Evolutionary conservation across 306 rosid species (phyloP).

Genomic region (Rosa persica): DNA sequence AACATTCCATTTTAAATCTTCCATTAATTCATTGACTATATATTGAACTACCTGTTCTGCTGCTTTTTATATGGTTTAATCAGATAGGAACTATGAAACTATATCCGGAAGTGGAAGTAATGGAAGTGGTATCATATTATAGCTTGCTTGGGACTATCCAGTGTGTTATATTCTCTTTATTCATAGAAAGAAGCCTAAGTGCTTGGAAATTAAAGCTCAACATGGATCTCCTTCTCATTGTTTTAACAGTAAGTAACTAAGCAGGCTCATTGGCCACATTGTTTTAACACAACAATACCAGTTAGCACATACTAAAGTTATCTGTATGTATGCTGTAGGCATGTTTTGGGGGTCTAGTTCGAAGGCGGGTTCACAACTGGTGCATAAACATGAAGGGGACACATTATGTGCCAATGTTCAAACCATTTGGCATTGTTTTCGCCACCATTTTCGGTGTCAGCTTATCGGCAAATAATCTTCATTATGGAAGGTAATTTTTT

Average conservation of each 20-base stretch:
- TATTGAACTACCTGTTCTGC: background rate
- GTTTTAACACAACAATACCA: background rate
- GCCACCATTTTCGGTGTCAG: constrained; percentile 43
- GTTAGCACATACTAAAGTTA: background rate
- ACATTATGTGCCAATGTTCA: constrained; percentile 42
- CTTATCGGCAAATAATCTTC: constrained; percentile 41
- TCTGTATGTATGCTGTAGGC: constrained; percentile 24
- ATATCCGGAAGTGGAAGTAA: constrained; percentile 44
- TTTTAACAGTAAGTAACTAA: constrained; percentile 34
- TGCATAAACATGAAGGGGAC: constrained; percentile 44
- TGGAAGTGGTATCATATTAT: constrained; percentile 43
- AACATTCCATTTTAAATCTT: background rate
- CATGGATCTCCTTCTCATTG: constrained; percentile 40
- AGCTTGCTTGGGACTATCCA: constrained; percentile 42
- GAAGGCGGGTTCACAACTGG: constrained; percentile 43
- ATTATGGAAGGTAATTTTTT: constrained; percentile 44
- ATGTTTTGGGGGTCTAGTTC: constrained; percentile 33
- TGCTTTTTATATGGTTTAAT: background rate
- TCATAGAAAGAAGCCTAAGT: constrained; percentile 24
- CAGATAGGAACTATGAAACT: constrained; percentile 43
- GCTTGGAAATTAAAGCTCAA: constrained; percentile 36
- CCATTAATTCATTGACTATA: background rate
- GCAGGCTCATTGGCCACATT: background rate
- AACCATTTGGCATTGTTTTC: constrained; percentile 45
- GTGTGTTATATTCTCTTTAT: constrained; percentile 25